These are phyloP conservation scores for Pseudocercospora cruenta DNA, from an alignment of 2,329 filamentous ascomycete species.

Conservation along the genomic window DNA sequence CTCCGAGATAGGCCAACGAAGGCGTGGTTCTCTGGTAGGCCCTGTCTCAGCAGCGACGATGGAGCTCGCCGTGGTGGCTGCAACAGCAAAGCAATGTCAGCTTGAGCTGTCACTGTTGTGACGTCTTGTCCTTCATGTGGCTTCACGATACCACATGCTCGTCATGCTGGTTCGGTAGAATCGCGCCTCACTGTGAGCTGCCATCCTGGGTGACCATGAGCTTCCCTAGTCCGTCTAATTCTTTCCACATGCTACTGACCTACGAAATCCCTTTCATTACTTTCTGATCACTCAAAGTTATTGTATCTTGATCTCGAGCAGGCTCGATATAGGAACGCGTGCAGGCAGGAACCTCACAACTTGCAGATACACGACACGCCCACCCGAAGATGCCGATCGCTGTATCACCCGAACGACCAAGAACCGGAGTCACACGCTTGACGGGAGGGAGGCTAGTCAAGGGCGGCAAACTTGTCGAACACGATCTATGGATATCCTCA, in stretches of 20 bases:
- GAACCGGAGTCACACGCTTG: constrained; percentile 60
- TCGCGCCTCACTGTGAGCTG: background rate
- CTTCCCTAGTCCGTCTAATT: background rate
- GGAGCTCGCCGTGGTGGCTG: constrained; percentile 11
- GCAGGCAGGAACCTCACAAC: background rate
- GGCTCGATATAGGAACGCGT: background rate
- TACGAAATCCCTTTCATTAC: background rate
- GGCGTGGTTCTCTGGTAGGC: background rate
- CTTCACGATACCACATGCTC: constrained; percentile 9
- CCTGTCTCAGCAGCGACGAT: constrained; percentile 1
- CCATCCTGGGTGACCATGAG: background rate
- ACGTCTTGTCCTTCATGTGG: constrained; percentile 18
- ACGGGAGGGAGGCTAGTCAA: constrained; percentile 77
- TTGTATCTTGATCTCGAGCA: background rate
- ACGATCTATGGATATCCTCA: constrained; percentile 89
- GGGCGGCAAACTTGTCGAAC: constrained; percentile 67
- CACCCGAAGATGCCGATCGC: constrained; percentile 45
- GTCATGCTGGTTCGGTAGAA: background rate
- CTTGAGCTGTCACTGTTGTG: constrained; percentile 14
- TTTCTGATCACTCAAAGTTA: too few species aligned
- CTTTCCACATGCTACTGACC: background rate
- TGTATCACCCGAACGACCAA: constrained; percentile 43
- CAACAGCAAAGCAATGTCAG: constrained; percentile 19
- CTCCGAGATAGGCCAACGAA: constrained; percentile 19
- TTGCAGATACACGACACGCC: background rate